Conservation (phyloP, 1,284 basidiomycete genomes). For the Moesziomyces sp. region DNA sequence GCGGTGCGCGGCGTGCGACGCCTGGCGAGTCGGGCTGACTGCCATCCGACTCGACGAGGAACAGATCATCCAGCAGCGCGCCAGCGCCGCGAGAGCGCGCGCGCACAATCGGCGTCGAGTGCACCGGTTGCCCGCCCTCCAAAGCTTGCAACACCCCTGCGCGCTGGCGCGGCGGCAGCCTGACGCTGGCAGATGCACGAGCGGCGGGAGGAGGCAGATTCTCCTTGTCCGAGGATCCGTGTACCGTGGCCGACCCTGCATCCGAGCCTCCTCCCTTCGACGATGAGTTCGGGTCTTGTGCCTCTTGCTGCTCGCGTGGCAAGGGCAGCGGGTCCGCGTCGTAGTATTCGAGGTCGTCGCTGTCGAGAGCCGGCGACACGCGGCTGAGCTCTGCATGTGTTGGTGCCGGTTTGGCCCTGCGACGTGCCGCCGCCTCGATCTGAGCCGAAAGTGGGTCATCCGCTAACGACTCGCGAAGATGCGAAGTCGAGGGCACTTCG, state of each 20-base stretch:
- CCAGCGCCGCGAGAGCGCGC: not conserved
- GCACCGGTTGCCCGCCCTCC: conserved; percentile 16
- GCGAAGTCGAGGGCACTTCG: conserved; percentile 2
- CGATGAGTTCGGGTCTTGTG: not conserved
- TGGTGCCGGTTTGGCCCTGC: not conserved
- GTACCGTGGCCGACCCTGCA: conserved; percentile 1
- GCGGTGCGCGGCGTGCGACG: conserved; percentile 17
- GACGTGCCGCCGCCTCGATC: conserved; percentile 13
- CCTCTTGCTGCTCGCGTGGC: not conserved
- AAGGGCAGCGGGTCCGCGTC: conserved; percentile 6
- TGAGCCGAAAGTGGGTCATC: conserved; percentile 8
- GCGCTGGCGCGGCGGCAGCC: conserved; percentile 4
- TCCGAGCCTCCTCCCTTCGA: conserved; percentile 5
- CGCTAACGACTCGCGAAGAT: not conserved
- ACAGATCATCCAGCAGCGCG: conserved; percentile 16
- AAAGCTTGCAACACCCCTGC: conserved; percentile 11
- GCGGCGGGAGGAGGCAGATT: conserved; percentile 26
- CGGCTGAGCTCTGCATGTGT: conserved; percentile 15
- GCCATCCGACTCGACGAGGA: conserved; percentile 7
- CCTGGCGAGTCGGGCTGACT: conserved; percentile 28
- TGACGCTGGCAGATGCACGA: not conserved
- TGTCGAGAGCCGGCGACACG: conserved; percentile 20
- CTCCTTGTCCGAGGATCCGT: conserved; percentile 43
- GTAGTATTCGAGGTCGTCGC: conserved; percentile 38
- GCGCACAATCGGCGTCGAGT: conserved; percentile 23